These are phyloP conservation scores for Dothistroma pini DNA, from an alignment of 2,329 filamentous ascomycete species.

Conservation along the genomic window DNA sequence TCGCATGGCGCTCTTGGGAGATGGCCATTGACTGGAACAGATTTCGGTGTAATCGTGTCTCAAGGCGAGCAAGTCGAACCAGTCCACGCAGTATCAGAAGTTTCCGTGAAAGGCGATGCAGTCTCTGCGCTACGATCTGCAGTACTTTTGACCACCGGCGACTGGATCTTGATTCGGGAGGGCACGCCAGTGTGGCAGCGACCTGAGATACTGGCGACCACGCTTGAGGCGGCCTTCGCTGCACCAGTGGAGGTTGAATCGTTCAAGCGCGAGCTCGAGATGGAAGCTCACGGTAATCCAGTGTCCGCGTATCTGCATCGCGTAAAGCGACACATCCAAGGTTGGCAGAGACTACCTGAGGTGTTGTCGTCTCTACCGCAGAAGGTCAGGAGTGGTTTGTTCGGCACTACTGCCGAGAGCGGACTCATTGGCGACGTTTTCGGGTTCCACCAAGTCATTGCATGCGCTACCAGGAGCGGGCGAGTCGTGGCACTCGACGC, in stretches of 20 bases:
- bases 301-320: conserved; percentile 83
- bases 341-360: conserved; percentile 70
- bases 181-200: conserved; percentile 77
- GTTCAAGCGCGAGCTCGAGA: conserved; percentile 74
- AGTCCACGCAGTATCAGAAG: conserved; percentile 73
- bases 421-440: conserved; percentile 68
- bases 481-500: conserved; percentile 77
- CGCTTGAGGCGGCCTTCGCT: conserved; percentile 75
- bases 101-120: conserved; percentile 65
- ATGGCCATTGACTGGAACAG: conserved; percentile 58
- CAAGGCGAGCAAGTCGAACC: conserved; percentile 36
- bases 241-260: conserved; percentile 62
- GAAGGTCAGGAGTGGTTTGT: conserved; percentile 56
- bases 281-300: conserved; percentile 79
- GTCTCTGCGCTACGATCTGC: conserved; percentile 77
- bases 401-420: conserved; percentile 37
- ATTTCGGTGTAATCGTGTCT: conserved; percentile 28
- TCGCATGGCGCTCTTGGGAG: conserved; percentile 73
- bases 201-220: conserved; percentile 75
- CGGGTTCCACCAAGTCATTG: conserved; percentile 80
- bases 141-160: conserved; percentile 59
- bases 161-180: conserved; percentile 83
- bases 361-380: conserved; percentile 68
- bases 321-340: conserved; percentile 73
- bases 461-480: conserved; percentile 75